Base-by-base conservation (phyloP, 192 early-diverging fungal species). In the Podila clonocystis region DNA sequence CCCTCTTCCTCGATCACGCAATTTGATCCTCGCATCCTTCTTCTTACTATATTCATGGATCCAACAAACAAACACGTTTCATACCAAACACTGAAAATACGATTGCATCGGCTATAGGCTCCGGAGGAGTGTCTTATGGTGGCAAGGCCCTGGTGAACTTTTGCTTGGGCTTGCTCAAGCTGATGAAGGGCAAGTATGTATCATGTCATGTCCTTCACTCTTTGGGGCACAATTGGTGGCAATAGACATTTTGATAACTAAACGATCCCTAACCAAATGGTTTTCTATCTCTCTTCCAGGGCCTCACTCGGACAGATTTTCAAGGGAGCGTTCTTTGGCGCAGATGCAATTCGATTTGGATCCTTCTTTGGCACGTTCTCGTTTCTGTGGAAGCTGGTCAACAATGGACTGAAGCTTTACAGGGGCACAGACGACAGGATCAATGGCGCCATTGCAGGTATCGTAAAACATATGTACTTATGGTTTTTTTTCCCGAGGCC, bases 331-430 rank as follows among this genome's bases (percentile, higher is more conserved):
- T 91, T 92, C 74, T 85, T 87, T 63, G 87, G 86, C 6, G 58
- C 50, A 1, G 89, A 91, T 63, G 83, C 91, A 2, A 17, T 87
- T 24, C 91, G 93, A 19, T 94, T 95, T 68, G 93, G 88, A 15
- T 74, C 78, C 8, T 91, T 92, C 86, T 86, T 95, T 87, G 93
- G 92, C 12, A 83, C 79, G 38, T 95, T 95, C 70, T 85, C 93
- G 17, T 88, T 93, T 36, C 52, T 91, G 22, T 95, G 92, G 92
- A 94, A 92, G 58, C 72, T 92, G 9, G 82, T 94, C 64, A 91
- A 90, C 70, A 94, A 94, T 74, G 71, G 83, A 9, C 68, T 94
- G 52, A 77, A 84, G 11, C 71, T 85, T 6, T 82, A 82, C 45
- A 65, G 89, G 38, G 83, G 82, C 36, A 85, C 75, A 58, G 87